These are phyloP conservation scores for Fusarium sarcochroum DNA, from an alignment of 2,329 filamentous ascomycete genomes.

Conservation along the genomic window DNA sequence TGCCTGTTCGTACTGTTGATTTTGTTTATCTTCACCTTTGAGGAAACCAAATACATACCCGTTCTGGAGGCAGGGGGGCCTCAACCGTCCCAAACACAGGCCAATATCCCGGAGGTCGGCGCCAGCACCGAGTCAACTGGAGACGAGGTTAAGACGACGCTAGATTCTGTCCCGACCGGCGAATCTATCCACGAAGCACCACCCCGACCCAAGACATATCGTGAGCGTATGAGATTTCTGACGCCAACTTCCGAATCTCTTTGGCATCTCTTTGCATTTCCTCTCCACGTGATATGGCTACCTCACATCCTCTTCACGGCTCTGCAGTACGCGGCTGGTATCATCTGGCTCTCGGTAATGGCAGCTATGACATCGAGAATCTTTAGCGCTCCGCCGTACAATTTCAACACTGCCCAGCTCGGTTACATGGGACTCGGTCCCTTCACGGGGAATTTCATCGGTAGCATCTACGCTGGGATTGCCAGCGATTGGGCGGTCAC, in stretches of 20 bases:
- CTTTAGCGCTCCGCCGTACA: neutral
- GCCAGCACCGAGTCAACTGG: neutral
- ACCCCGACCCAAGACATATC: neutral
- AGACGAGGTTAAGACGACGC: neutral
- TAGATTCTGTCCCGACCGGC: neutral
- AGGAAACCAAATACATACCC: slow-evolving; percentile 47
- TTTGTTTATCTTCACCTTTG: slow-evolving; percentile 36
- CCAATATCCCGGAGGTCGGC: too few species aligned
- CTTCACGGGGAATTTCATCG: neutral
- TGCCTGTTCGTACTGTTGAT: slow-evolving; percentile 28
- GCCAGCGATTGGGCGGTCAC: neutral
- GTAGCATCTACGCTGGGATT: neutral
- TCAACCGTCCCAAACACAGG: neutral
- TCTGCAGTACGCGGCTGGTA: slow-evolving; percentile 33
- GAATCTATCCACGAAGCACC: neutral
- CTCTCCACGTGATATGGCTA: neutral
- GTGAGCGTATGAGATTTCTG: slow-evolving; percentile 9
- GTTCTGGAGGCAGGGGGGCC: neutral
- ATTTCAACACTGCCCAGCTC: neutral
- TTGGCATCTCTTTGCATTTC: slow-evolving; percentile 13
- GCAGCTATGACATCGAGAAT: neutral
- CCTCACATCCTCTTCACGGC: slow-evolving; percentile 55
- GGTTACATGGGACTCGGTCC: neutral
- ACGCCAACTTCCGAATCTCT: slow-evolving; percentile 29
- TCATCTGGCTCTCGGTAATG: neutral